Percentiles rank a stretch among this genome's conserved stretches.
phyloP scores from a whole-genome alignment of 371 early-diverging fungal genomes.

The Mortierella sp. region DNA sequence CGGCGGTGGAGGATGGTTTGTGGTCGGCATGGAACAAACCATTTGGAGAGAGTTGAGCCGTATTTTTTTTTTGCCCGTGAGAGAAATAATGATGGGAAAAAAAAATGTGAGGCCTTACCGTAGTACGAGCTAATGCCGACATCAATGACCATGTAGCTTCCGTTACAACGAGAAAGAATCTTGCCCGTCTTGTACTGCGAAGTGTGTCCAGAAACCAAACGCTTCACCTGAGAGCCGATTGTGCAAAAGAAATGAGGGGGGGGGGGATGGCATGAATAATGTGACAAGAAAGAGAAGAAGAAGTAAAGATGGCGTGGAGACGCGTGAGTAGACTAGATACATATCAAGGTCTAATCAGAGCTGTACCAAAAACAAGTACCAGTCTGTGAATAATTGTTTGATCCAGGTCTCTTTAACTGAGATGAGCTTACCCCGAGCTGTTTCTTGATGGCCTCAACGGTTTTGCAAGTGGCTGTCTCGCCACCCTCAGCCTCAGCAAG shows the following conservation, averaged over 20 bases:
- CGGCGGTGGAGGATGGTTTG: too few species aligned
- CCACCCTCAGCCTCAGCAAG: slow-evolving; percentile 28
- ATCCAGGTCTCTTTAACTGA: neutral
- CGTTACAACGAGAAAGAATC: slow-evolving; percentile 72
- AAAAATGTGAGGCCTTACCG: slow-evolving; percentile 53
- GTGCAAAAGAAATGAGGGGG: slow-evolving; percentile 1
- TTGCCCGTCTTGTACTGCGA: slow-evolving; percentile 68
- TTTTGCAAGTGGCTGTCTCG: slow-evolving; percentile 18
- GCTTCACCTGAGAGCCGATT: slow-evolving; percentile 59
- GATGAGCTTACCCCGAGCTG: slow-evolving; percentile 23
- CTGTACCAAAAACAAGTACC: too few species aligned
- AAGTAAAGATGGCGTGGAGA: neutral
- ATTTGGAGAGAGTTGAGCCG: too few species aligned
- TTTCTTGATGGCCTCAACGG: slow-evolving; percentile 27
- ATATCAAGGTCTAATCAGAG: neutral
- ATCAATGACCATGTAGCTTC: slow-evolving; percentile 75
- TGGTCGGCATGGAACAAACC: too few species aligned
- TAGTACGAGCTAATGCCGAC: slow-evolving; percentile 79
- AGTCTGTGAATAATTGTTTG: neutral
- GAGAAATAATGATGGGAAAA: neutral
- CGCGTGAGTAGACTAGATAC: too few species aligned
- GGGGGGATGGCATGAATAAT: neutral
- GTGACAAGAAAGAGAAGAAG: neutral
- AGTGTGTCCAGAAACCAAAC: slow-evolving; percentile 86
- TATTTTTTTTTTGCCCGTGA: too few species aligned